A percentile compares a stretch with the other conserved stretches of the same genome.
These are phyloP conservation scores for Scutellaria galericulata DNA, from an alignment of 257 asterid genomes.

Conservation along the genomic window DNA sequence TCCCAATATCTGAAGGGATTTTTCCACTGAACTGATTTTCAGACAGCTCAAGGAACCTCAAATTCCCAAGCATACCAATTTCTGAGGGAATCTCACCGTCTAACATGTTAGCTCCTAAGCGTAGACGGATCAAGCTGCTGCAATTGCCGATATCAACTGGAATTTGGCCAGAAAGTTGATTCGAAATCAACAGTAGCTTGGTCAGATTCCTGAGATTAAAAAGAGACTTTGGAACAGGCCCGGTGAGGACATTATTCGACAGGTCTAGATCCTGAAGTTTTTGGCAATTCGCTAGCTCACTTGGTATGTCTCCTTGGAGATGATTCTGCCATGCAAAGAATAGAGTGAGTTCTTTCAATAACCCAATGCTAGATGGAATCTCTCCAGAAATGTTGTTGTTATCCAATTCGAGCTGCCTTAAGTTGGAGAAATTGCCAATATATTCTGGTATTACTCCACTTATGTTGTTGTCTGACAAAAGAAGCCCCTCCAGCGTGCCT, in stretches of 20 bases:
- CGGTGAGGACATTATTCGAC: constrained; percentile 63
- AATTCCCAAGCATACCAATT: constrained; percentile 48
- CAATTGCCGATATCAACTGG: constrained; percentile 72
- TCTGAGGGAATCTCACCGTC: constrained; percentile 58
- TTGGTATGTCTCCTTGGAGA: constrained; percentile 66
- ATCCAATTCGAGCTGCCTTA: constrained; percentile 73
- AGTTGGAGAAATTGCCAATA: constrained; percentile 57
- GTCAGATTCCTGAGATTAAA: constrained; percentile 67
- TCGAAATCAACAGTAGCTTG: constrained; percentile 65
- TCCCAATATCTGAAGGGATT: constrained; percentile 63
- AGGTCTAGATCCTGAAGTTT: constrained; percentile 69
- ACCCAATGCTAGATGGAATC: constrained; percentile 64
- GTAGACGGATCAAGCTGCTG: constrained; percentile 58
- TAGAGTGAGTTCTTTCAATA: constrained; percentile 62
- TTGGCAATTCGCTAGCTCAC: constrained; percentile 53
- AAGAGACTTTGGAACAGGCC: constrained; percentile 57
- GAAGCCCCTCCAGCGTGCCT: constrained; percentile 62
- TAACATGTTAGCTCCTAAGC: constrained; percentile 63
- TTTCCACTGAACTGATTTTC: constrained; percentile 58
- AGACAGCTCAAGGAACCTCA: constrained; percentile 70
- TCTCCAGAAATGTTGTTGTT: constrained; percentile 64
- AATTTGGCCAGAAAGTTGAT: constrained; percentile 60
- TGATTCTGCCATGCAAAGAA: constrained; percentile 82
- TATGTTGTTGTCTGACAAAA: constrained; percentile 64
- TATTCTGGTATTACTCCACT: constrained; percentile 57